Evolutionary conservation across 2,329 filamentous ascomycete genomes (phyloP).

Genomic region (Aspergillus luchuensis): DNA sequence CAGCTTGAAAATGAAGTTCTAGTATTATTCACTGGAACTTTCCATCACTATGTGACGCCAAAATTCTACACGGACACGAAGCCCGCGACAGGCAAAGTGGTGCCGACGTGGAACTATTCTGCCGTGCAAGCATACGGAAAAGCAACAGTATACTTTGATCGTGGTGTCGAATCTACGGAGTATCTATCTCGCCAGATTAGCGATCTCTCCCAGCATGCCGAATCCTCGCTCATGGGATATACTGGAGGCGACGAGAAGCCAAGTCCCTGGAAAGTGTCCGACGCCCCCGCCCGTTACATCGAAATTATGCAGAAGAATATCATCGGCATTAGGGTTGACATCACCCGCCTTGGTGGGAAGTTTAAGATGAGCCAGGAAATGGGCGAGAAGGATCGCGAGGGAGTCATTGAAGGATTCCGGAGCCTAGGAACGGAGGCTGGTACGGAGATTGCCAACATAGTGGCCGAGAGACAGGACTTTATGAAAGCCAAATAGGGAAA

Average conservation of each 20-base stretch:
- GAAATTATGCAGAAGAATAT: slow-evolving; percentile 61
- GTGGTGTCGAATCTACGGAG: not conserved
- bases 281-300: slow-evolving; percentile 56
- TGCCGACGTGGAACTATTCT: not conserved
- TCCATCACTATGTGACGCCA: not conserved
- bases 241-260: not conserved
- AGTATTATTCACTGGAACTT: not conserved
- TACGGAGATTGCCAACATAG: not conserved
- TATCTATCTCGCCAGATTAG: not conserved
- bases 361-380: slow-evolving; percentile 70
- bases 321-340: slow-evolving; percentile 61
- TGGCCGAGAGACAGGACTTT: too few species aligned
- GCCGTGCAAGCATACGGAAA: not conserved
- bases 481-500: too few species aligned
- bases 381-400: slow-evolving; percentile 46
- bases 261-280: not conserved
- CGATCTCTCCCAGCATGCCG: not conserved
- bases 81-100: not conserved
- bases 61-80: not conserved
- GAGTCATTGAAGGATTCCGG: not conserved
- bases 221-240: not conserved
- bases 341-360: slow-evolving; percentile 60
- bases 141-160: not conserved
- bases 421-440: slow-evolving; percentile 19
- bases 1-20: not conserved